Base-by-base conservation (phyloP, 2,329 filamentous ascomycete species). In the Dactylonectria estremocensis region DNA sequence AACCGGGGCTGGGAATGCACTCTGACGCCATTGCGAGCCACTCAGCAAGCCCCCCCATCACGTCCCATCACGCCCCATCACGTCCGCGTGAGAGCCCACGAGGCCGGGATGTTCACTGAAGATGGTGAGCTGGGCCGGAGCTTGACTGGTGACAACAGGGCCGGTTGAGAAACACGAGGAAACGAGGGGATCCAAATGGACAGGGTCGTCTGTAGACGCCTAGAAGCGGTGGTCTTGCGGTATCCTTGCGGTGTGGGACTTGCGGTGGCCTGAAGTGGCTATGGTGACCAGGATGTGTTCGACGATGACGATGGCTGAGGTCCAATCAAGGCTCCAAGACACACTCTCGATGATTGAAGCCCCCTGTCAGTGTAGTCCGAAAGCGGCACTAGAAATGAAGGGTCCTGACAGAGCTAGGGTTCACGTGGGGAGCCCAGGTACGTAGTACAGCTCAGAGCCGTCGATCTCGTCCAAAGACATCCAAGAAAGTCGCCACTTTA, bases 11-110 rank as follows among this genome's bases (percentile, higher is more conserved):
- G 33, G 46, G 66, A 45, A 64, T 59, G 66, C 40, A 54, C 35
- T 53, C 65, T 77, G 76, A 77, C 76, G 75, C 72, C 76, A 77
- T 77, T 57, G 52, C 66, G 58, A 71, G 61, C 57, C 64, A 37
- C 40, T 66, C 61, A 43, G 52, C 45, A 49, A 57, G 56, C 64
- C 35, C 61, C 58, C 64, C 48, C 53, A 56, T 48, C 61, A 55
- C 43, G 64, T 22, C 53, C 61, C n/a, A n/a, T n/a, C n/a, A n/a
- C n/a, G n/a, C 58, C 64, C 48, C 53, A 56, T 48, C 61, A 55
- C 43, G 64, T 22, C 53, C 61, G 48, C 53, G 20, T 28, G 18
- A 43, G 35, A 14, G 18, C 50, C 22, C 16, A 20, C 24, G 28
- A 61, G 18, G 16, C 52, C 53, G 58, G 63, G 57, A 52, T 46